phyloP scores from a whole-genome alignment of 257 asterid species.

The Capsicum baccatum region DNA sequence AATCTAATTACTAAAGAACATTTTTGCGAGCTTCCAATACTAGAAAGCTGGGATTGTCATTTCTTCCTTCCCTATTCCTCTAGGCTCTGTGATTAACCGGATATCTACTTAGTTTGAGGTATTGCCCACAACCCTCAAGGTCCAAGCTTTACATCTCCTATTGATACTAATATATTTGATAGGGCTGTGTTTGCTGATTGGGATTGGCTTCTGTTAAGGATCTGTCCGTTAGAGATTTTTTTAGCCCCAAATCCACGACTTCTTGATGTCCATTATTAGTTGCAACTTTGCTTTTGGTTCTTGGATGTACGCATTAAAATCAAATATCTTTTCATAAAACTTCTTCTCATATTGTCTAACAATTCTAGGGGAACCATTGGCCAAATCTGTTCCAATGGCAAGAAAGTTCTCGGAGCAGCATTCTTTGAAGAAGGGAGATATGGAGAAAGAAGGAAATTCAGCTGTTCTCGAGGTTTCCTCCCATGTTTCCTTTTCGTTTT shows the following conservation, averaged over 20 bases:
- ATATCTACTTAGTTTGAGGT: not conserved
- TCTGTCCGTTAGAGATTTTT: not conserved
- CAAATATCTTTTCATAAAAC: not conserved
- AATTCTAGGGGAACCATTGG: not conserved
- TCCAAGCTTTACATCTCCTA: not conserved
- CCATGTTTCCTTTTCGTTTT: not conserved
- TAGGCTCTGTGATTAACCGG: not conserved
- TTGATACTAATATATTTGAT: not conserved
- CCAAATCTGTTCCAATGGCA: not conserved
- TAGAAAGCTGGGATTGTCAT: slow-evolving; percentile 1
- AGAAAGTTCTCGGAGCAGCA: slow-evolving; percentile 15
- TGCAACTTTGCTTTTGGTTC: not conserved
- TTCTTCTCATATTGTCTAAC: not conserved
- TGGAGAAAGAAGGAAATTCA: slow-evolving; percentile 23
- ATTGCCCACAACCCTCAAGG: slow-evolving; percentile 14
- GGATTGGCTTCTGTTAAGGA: not conserved
- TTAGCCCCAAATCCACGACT: not conserved
- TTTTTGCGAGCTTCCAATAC: not conserved
- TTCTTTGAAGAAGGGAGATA: not conserved
- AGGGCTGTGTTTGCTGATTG: not conserved
- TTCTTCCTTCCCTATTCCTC: not conserved
- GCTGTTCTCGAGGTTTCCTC: slow-evolving; percentile 8
- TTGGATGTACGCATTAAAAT: not conserved
- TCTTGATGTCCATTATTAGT: not conserved
- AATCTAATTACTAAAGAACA: not conserved